Conservation (phyloP, 106 monocot species). For the Vanilla planifolia region DNA sequence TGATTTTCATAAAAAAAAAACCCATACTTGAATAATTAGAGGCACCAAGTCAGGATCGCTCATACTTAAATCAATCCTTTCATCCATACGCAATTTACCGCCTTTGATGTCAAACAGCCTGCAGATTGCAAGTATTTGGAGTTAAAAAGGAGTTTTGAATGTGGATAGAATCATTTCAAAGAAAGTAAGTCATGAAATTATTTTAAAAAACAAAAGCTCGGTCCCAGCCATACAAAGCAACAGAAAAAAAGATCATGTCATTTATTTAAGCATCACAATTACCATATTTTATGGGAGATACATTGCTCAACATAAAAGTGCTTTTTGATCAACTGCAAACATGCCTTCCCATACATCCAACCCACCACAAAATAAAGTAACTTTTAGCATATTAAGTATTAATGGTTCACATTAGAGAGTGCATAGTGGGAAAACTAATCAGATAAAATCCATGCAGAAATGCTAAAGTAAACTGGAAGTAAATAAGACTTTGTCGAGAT, state of each 20-base stretch:
- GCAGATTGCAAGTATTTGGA: slow-evolving; percentile 2
- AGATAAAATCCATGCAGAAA: background rate
- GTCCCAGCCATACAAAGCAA: background rate
- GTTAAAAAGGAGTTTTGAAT: background rate
- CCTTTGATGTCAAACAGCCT: slow-evolving; percentile 95
- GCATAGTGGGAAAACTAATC: slow-evolving; percentile 2
- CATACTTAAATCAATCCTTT: slow-evolving; percentile 95
- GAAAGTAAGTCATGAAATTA: background rate
- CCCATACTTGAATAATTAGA: slow-evolving; percentile 86
- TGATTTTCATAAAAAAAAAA: background rate
- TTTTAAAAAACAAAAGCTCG: background rate
- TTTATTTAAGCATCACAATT: background rate
- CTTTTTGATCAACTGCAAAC: background rate
- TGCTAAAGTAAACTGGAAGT: no score
- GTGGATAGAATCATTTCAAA: background rate
- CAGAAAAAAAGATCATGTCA: background rate
- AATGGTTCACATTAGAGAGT: background rate
- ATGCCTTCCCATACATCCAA: background rate
- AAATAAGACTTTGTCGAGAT: no score
- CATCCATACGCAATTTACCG: slow-evolving; percentile 91
- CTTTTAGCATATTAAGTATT: background rate
- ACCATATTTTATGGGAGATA: no score
- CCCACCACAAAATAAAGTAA: background rate
- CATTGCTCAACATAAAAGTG: background rate
- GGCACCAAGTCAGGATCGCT: slow-evolving; percentile 95